Percentiles rank a stretch among this genome's conserved stretches.
phyloP scores from a whole-genome alignment of 306 rosid species.

The Medicago truncatula region MtrunA17r5.0-ANR NC_053042.1:39693501-39694000 shows the following conservation, averaged over 20 bases:
- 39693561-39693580: background rate
- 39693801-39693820: too few species aligned
- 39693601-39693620: background rate
- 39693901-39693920: too few species aligned
- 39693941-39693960: too few species aligned
- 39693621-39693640: background rate
- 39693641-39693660: background rate
- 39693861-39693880: too few species aligned
- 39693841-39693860: too few species aligned
- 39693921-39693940: too few species aligned
- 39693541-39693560: background rate
- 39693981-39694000: too few species aligned
- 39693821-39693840: too few species aligned
- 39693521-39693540: background rate
- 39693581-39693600: background rate
- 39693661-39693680: background rate
- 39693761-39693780: too few species aligned
- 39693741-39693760: background rate
- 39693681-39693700: background rate
- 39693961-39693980: too few species aligned
- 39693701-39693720: background rate
- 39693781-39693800: too few species aligned
- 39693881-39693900: too few species aligned
- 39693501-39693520: conserved; percentile 1
- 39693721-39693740: background rate